Evolutionary conservation across 768 basidiomycete genomes (phyloP).

Genomic region (Panus rudis): DNA sequence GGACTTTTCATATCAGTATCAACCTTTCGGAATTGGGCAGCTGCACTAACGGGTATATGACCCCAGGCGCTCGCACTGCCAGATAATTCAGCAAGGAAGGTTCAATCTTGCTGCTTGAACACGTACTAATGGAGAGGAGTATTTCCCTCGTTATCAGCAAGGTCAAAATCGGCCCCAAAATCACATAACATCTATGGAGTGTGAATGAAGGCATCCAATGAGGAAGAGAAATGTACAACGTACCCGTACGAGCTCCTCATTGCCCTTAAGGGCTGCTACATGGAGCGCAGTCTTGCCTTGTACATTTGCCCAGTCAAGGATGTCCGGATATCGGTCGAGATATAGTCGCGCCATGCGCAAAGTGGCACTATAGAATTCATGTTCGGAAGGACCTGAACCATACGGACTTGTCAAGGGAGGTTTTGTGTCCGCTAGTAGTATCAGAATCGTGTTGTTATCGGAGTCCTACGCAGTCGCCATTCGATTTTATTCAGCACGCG

Average conservation of each 20-base stretch:
- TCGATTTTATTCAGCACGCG: neutral
- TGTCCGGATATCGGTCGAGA: constrained; percentile 78
- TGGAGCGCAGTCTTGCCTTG: constrained; percentile 90
- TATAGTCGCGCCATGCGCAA: constrained; percentile 85
- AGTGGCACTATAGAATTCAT: constrained; percentile 63
- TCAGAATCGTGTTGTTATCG: constrained; percentile 89
- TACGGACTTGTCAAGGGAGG: constrained; percentile 43
- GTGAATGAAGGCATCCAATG: constrained; percentile 12
- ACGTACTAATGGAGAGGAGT: constrained; percentile 89
- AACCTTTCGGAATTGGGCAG: constrained; percentile 8
- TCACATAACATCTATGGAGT: constrained; percentile 76
- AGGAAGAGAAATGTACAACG: constrained; percentile 23
- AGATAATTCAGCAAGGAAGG: constrained; percentile 7
- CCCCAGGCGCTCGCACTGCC: constrained; percentile 83
- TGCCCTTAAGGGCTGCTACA: constrained; percentile 81
- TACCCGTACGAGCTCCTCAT: constrained; percentile 83
- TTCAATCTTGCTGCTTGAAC: neutral
- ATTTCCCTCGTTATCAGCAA: constrained; percentile 89
- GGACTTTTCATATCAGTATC: constrained; percentile 15
- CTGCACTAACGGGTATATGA: constrained; percentile 59
- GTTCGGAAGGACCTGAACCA: constrained; percentile 38
- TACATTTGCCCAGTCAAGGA: constrained; percentile 88
- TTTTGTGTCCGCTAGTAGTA: constrained; percentile 82
- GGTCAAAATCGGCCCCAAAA: constrained; percentile 81
- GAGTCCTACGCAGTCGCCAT: constrained; percentile 53